phyloP scores from a whole-genome alignment of 2,329 filamentous ascomycete genomes.

The Epichloe glyceriae region DNA sequence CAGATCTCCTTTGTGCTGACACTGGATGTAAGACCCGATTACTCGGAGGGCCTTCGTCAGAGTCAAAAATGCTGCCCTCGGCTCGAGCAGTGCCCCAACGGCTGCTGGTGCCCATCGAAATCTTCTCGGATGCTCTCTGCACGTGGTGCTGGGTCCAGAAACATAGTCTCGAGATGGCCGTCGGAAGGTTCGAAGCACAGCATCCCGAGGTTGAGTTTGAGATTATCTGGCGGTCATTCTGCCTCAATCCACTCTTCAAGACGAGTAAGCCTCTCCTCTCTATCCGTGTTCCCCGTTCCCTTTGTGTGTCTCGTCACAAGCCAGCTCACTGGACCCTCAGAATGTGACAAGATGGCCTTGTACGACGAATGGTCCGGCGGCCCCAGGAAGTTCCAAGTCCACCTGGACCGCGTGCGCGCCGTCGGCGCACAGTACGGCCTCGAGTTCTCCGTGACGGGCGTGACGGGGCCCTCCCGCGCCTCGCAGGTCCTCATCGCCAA shows the following conservation, averaged over 20 bases:
- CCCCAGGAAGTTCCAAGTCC: slow-evolving; percentile 13
- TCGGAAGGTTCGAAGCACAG: slow-evolving; percentile 23
- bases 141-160: slow-evolving; percentile 40
- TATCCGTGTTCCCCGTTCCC: too few species aligned
- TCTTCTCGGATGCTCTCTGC: slow-evolving; percentile 37
- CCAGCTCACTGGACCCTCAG: not conserved
- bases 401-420: slow-evolving; percentile 19
- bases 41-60: not conserved
- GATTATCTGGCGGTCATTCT: slow-evolving; percentile 33
- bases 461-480: slow-evolving; percentile 30
- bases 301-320: too few species aligned
- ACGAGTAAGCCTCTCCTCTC: slow-evolving; percentile 8
- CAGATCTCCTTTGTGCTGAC: not conserved
- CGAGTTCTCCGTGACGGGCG: slow-evolving; percentile 26
- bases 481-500: slow-evolving; percentile 35
- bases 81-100: not conserved
- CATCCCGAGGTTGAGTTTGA: slow-evolving; percentile 33
- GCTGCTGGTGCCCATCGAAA: slow-evolving; percentile 22
- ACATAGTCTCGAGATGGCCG: slow-evolving; percentile 31
- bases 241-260: slow-evolving; percentile 26
- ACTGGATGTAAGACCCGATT: not conserved
- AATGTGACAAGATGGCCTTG: slow-evolving; percentile 23
- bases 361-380: slow-evolving; percentile 20
- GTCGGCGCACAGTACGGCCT: slow-evolving; percentile 25
- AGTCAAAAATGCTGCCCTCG: not conserved